phyloP scores from a whole-genome alignment of 2,329 filamentous ascomycete species.

The Penicillium sp. region DNA sequence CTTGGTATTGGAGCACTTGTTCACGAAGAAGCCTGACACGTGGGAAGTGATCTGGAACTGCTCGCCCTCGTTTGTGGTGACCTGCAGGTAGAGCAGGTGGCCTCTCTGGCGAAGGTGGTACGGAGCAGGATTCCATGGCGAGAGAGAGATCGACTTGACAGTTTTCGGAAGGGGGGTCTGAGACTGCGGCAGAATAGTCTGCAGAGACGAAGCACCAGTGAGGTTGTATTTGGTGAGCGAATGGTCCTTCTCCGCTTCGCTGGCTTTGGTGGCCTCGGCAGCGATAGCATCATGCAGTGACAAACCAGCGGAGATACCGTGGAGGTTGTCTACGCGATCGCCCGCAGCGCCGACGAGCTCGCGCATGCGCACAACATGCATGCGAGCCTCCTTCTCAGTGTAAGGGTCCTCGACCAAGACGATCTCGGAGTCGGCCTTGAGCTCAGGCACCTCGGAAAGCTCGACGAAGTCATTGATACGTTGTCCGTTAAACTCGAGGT shows the following conservation, averaged over 20 bases:
- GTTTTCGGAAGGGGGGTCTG: conserved; percentile 74
- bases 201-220: conserved; percentile 59
- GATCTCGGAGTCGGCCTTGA: conserved; percentile 71
- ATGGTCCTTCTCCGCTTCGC: conserved; percentile 44
- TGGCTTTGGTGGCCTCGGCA: conserved; percentile 41
- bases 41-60: conserved; percentile 90
- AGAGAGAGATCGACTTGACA: conserved; percentile 80
- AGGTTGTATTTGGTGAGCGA: conserved; percentile 72
- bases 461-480: conserved; percentile 94
- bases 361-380: conserved; percentile 84
- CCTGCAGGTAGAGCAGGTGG: conserved; percentile 81
- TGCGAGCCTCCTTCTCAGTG: conserved; percentile 94
- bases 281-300: conserved; percentile 79
- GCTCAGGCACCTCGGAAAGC: conserved; percentile 77
- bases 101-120: conserved; percentile 85
- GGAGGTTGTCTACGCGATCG: conserved; percentile 76
- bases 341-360: conserved; percentile 91
- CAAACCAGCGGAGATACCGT: conserved; percentile 76
- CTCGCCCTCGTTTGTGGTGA: conserved; percentile 90
- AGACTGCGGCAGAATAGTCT: conserved; percentile 63
- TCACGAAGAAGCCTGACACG: conserved; percentile 92
- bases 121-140: conserved; percentile 93
- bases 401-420: conserved; percentile 88
- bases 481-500: conserved; percentile 82
- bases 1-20: conserved; percentile 90